Percentiles rank a stretch among this genome's conserved stretches.
phyloP scores from a whole-genome alignment of 2,329 filamentous ascomycete genomes.

The Penicillium sp. region DNA sequence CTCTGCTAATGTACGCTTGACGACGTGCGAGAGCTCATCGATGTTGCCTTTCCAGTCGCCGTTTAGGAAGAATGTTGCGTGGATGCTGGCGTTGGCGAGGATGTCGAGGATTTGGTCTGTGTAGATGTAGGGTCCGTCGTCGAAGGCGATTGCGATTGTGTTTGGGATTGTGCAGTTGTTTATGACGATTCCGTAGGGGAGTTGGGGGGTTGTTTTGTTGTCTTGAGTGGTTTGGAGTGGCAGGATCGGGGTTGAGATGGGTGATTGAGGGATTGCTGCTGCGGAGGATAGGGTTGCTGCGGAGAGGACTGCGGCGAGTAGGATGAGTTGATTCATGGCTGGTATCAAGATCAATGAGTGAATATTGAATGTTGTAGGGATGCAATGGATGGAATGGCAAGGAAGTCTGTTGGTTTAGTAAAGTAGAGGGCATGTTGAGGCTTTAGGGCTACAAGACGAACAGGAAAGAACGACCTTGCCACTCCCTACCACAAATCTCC shows the following conservation, averaged over 20 bases:
- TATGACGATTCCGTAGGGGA: slow-evolving; percentile 53
- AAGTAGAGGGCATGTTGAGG: not conserved
- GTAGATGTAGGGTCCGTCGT: slow-evolving; percentile 68
- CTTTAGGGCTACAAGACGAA: not conserved
- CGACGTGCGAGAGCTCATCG: slow-evolving; percentile 35
- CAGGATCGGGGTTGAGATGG: not conserved
- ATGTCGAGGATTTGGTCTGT: slow-evolving; percentile 64
- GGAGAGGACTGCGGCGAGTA: slow-evolving; percentile 17
- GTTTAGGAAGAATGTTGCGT: slow-evolving; percentile 70
- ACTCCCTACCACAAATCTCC: not conserved
- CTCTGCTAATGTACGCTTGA: slow-evolving; percentile 40
- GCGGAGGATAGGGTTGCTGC: slow-evolving; percentile 11
- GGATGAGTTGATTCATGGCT: slow-evolving; percentile 20
- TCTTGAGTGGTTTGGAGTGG: not conserved
- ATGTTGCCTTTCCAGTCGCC: slow-evolving; percentile 48
- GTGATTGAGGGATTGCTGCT: slow-evolving; percentile 9
- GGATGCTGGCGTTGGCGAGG: slow-evolving; percentile 61
- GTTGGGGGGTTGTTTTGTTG: slow-evolving; percentile 9
- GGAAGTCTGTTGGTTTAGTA: not conserved
- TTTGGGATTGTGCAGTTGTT: slow-evolving; percentile 52
- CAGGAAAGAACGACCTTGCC: not conserved
- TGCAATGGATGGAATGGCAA: not conserved
- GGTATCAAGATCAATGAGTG: not conserved
- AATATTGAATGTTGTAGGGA: not conserved
- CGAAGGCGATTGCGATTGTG: slow-evolving; percentile 68